Evolutionary conservation across 768 basidiomycete species (phyloP), one percentile per base, ranked within the genome.

Genomic region (Termitomyces sp.): DNA sequence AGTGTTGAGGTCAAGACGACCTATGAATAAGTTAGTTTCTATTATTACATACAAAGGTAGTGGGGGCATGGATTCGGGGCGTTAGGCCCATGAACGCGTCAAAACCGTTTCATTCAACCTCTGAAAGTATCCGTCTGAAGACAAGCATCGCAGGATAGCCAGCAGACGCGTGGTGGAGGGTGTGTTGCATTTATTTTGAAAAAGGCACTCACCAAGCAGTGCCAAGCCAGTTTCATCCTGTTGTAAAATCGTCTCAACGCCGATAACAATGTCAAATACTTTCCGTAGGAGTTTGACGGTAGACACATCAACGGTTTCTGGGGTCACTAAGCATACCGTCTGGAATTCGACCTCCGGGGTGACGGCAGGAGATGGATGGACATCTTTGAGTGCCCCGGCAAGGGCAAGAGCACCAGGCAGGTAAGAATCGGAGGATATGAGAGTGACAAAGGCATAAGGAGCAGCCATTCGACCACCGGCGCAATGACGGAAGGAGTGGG

Each of bases 301-400:
- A 48, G 80, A 77, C 25, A 95, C 89, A 70, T 91, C 86, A 68
- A 98, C 86, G 0, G 91, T 88, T 68, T 97, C 93, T 52, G 97
- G 97, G 27, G 96, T 96, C 59, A 96, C 92, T 42, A 99, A 75
- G 72, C 94, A 97, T 59, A 94, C 86, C 14, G 89, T 90, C 59
- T 87, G 78, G 66, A 91, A 91, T 48, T 86, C 78, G 56, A 86
- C 80, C 67, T 84, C 79, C 52, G 85, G 82, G 28, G 80, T 70
- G 44, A 75, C 68, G 23, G 83, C 72, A 8, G 85, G 82, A 42
- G 73, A 71, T 17, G 82, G 78, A 66, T 95, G 94, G 41, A 92
- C 68, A 58, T 94, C 90, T 54, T 81, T 82, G 62, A 99, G 80
- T 16, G 96, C 90, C 53, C 89, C 90, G 32, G 84, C 89, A 65